Percentiles rank a stretch among this genome's conserved stretches.
phyloP scores from a whole-genome alignment of 768 basidiomycete genomes.

The Leccinum ochraceum region DNA sequence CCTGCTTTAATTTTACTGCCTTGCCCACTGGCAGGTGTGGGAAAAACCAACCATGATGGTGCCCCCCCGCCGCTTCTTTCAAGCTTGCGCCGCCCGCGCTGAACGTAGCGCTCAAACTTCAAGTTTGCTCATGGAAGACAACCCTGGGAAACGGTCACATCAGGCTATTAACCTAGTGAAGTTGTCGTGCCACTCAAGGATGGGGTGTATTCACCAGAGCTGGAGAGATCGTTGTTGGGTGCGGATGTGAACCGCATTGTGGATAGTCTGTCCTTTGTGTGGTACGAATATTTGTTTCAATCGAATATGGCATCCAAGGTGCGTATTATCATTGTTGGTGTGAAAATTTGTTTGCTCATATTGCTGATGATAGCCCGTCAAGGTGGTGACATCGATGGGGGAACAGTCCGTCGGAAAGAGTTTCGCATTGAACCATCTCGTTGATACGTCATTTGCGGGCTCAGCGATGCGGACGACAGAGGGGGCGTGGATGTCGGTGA shows the following conservation, averaged over 20 bases:
- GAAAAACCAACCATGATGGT: background rate
- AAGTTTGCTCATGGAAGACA: background rate
- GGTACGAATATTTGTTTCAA: slow-evolving; percentile 65
- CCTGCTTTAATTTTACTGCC: too few relatives aligned
- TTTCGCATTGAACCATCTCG: slow-evolving; percentile 58
- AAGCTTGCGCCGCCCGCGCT: background rate
- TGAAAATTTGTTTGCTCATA: background rate
- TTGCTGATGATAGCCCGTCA: slow-evolving; percentile 46
- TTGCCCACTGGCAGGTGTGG: too few relatives aligned
- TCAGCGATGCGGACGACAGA: slow-evolving; percentile 66
- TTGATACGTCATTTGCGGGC: slow-evolving; percentile 65
- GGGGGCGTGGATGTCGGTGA: slow-evolving; percentile 69
- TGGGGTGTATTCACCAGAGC: slow-evolving; percentile 48
- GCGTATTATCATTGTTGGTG: background rate
- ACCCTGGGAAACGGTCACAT: background rate
- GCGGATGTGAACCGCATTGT: slow-evolving; percentile 60
- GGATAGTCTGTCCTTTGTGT: slow-evolving; percentile 56
- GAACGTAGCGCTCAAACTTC: background rate
- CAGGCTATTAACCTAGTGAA: background rate
- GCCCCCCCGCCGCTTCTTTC: background rate
- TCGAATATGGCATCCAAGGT: slow-evolving; percentile 63
- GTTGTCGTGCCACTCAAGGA: slow-evolving; percentile 53
- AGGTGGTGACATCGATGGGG: slow-evolving; percentile 68
- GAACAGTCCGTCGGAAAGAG: slow-evolving; percentile 68
- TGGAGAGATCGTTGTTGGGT: slow-evolving; percentile 56